Evolutionary conservation across 78 protist species (phyloP), one percentile per base, ranked within the genome.

Genomic region (Isochrysis galbana): DNA sequence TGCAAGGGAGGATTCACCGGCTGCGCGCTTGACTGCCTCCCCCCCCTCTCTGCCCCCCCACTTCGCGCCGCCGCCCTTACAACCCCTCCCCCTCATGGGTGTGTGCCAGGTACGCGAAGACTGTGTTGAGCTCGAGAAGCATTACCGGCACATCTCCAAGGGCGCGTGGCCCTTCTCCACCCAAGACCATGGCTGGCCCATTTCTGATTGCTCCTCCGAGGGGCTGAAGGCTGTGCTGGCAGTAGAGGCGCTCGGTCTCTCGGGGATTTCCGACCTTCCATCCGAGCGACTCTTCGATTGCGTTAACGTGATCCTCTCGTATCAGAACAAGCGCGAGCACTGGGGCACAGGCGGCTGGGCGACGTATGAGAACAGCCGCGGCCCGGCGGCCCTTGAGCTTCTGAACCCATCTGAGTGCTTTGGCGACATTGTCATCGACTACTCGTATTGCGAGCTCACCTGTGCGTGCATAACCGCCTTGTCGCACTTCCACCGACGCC

Each of bases 121-220:
- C 39, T 0, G n/a, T 11, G 36, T 32, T 11, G 10, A 23, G 74
- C 7, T 23, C 36, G 74, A 39, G 34, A 11, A n/a, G 23, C 48
- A 36, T 45, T 86, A 38, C 72, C 70, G 90, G 25, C 90, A 86
- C 72, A 42, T 89, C 21, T 26, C 41, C 11, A 44, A 89, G 38
- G 99, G 99, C 38, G 98, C 95, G 4, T 98, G 97, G 97, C 98
- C 98, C 72, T 98, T 98, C 96, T 95, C 97, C 42, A 97, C 98
- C 4, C 74, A 61, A 11, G 74, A 94, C 29, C 97, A 96, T 67
- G 97, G 97, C 46, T 97, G 98, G 98, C 96, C 97, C 22, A 97
- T 98, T 39, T 96, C 98, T 1, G 99, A 98, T 74, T 97, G 98
- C 92, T 97, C 99, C 0, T 95, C 98, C 10, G 98, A 97, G 39